phyloP scores from a whole-genome alignment of 164 flowering plant species.

The Kalanchoe fedtschenkoi region DNA sequence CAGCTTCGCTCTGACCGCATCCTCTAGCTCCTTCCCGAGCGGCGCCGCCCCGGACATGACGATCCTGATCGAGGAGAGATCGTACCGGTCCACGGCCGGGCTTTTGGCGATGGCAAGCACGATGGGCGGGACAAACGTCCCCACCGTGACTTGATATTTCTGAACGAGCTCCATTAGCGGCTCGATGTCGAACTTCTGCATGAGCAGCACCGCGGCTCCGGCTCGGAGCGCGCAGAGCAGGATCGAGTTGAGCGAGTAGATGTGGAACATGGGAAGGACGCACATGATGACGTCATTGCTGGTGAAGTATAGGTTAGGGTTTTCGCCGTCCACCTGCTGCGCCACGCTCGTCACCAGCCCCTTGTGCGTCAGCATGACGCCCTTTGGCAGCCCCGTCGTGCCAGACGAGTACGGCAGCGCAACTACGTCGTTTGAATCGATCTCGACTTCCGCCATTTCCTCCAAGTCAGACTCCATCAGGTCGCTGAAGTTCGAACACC shows the following conservation, averaged over 20 bases:
- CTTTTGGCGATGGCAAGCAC: conserved; percentile 62
- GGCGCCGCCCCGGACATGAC: conserved; percentile 83
- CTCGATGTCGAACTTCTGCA: conserved; percentile 68
- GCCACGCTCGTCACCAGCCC: conserved; percentile 73
- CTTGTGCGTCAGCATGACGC: conserved; percentile 77
- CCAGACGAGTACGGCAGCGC: conserved; percentile 91
- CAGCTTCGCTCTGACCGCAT: conserved; percentile 49
- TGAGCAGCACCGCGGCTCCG: conserved; percentile 66
- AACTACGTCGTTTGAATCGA: conserved; percentile 66
- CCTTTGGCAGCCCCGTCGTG: conserved; percentile 89
- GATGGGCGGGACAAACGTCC: conserved; percentile 87
- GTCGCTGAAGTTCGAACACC: conserved; percentile 47
- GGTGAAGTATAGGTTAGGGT: too few species aligned
- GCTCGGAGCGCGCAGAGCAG: conserved; percentile 58
- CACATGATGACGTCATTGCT: too few species aligned
- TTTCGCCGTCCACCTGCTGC: conserved; percentile 89
- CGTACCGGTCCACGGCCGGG: conserved; percentile 46
- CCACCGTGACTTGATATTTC: conserved; percentile 54
- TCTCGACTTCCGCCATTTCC: conserved; percentile 36
- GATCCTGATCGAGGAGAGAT: conserved; percentile 56
- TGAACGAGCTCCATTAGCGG: conserved; percentile 47
- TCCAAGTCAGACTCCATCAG: conserved; percentile 33
- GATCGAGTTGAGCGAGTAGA: too few species aligned
- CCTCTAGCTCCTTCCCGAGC: conserved; percentile 87
- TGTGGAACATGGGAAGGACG: too few species aligned